Percentiles rank a stretch among this genome's conserved stretches.
phyloP scores from a whole-genome alignment of 139 green algal genomes.

The Asterochloris sp. region DNA sequence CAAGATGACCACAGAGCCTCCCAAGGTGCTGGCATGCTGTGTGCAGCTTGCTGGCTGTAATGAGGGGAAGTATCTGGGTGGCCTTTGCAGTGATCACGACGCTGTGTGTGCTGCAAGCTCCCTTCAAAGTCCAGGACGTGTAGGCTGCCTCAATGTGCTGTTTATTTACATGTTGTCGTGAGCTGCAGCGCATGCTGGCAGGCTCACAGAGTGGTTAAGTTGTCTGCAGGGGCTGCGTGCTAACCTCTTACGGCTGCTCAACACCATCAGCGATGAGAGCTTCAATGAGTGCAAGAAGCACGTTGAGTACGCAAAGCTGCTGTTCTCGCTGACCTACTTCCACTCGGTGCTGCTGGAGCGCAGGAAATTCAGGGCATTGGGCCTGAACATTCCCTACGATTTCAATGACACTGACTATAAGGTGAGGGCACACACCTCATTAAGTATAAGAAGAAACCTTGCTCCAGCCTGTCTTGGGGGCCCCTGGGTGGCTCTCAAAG shows the following conservation, averaged over 20 bases:
- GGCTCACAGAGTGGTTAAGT: neutral
- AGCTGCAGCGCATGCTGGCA: neutral
- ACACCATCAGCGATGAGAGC: conserved; percentile 62
- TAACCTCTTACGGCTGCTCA: conserved; percentile 82
- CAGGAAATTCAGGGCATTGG: conserved; percentile 82
- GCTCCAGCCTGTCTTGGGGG: too few species aligned
- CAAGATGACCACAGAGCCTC: conserved; percentile 92
- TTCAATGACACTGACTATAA: conserved; percentile 92
- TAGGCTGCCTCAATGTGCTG: neutral
- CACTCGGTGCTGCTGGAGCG: conserved; percentile 83
- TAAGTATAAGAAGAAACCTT: too few species aligned
- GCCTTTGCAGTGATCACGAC: neutral
- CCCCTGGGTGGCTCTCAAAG: too few species aligned
- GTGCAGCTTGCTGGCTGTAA: neutral
- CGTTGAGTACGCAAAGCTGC: conserved; percentile 81
- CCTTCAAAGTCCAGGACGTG: neutral
- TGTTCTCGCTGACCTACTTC: conserved; percentile 87
- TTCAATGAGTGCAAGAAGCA: conserved; percentile 60
- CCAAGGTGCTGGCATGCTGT: conserved; percentile 38
- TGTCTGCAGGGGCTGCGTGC: conserved; percentile 60
- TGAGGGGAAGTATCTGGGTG: too few species aligned
- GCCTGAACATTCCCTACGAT: conserved; percentile 90
- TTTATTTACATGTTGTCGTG: neutral
- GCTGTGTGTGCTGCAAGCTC: neutral
- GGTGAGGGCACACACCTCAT: neutral